A percentile compares a stretch with the other conserved stretches of the same genome.
These are phyloP conservation scores for Fennellomyces sp. DNA, from an alignment of 371 early-diverging fungal genomes.

Conservation along the genomic window DNA sequence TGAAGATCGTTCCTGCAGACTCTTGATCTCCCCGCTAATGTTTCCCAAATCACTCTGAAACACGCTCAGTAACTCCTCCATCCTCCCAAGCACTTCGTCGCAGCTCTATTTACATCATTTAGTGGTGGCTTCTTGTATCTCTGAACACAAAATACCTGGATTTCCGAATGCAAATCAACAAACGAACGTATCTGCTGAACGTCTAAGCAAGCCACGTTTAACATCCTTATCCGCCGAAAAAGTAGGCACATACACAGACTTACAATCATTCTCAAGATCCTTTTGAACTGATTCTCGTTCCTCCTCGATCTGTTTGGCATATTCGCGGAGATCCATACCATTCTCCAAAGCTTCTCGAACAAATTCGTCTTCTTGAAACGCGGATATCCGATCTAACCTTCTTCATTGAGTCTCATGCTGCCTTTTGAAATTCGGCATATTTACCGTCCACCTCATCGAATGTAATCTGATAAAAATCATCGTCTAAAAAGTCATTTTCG, in stretches of 20 bases:
- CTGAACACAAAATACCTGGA: too few relatives aligned
- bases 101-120: slow-evolving; percentile 50
- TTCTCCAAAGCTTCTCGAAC: slow-evolving; percentile 80
- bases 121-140: background rate
- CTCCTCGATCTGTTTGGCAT: slow-evolving; percentile 74
- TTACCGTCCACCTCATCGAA: slow-evolving; percentile 64
- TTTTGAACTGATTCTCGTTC: slow-evolving; percentile 74
- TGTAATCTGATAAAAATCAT: slow-evolving; percentile 43
- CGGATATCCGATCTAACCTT: slow-evolving; percentile 56
- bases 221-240: background rate
- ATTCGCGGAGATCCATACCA: slow-evolving; percentile 87
- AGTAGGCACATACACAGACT: slow-evolving; percentile 8
- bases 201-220: slow-evolving; percentile 63
- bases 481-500: slow-evolving; percentile 21
- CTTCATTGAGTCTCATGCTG: background rate
- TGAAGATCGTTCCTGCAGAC: slow-evolving; percentile 81
- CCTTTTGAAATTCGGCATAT: background rate
- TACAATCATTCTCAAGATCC: slow-evolving; percentile 77
- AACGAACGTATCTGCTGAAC: slow-evolving; percentile 68
- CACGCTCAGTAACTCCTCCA: slow-evolving; percentile 82
- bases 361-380: slow-evolving; percentile 78
- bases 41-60: slow-evolving; percentile 88
- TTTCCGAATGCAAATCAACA: slow-evolving; percentile 72
- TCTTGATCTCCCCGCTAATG: slow-evolving; percentile 86
- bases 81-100: slow-evolving; percentile 81